Evolutionary conservation across 371 early-diverging fungal species (phyloP), one percentile per base, ranked within the genome.

Genomic region (Coemansia sp.): DNA sequence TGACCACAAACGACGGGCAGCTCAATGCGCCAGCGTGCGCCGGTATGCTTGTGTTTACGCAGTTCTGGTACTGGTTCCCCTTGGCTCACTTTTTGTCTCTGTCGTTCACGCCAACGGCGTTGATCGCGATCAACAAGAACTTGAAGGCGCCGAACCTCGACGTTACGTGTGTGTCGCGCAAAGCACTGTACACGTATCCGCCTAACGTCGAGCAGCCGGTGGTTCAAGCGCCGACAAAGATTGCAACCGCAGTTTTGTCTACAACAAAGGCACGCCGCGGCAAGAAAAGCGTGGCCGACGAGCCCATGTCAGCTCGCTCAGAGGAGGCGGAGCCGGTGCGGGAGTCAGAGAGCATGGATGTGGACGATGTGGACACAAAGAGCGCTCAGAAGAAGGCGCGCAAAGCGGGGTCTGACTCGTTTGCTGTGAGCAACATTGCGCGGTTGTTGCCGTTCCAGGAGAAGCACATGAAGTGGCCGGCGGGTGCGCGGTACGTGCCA

Each of bases 61-160:
- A 99, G 82, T 97, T 94, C 83, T 99, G 99, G 99, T 97, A 95
- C 87, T 99, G 99, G 99, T 98, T 95, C 85, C 99, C 99, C 40
- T 82, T 99, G 72, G 91, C 94, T 48, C 97, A 96, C 80, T 95
- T 99, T 82, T 79, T 99, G 58, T 86, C 91, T 67, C 85, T 98
- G 80, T 86, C 98, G 6, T 95, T 99, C 72, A 90, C 90, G 17
- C 97, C 99, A 8, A 99, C 99, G 3, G 93, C 92, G 51, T 78
- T 99, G 46, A 96, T 99, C 82, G 98, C 94, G 24, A 85, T 99
- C 53, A 94, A 95, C 83, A 88, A 88, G 66, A 86, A 95, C 58
- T 80, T 98, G 29, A 82, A 90, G 71, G 86, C 90, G 59, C 98
- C 98, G 48, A 88, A 92, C 82, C 87, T 97, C 61, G 90, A 91